Evolutionary conservation across 2,329 filamentous ascomycete species (phyloP).

Genomic region (Pseudogymnoascus sp.): DNA sequence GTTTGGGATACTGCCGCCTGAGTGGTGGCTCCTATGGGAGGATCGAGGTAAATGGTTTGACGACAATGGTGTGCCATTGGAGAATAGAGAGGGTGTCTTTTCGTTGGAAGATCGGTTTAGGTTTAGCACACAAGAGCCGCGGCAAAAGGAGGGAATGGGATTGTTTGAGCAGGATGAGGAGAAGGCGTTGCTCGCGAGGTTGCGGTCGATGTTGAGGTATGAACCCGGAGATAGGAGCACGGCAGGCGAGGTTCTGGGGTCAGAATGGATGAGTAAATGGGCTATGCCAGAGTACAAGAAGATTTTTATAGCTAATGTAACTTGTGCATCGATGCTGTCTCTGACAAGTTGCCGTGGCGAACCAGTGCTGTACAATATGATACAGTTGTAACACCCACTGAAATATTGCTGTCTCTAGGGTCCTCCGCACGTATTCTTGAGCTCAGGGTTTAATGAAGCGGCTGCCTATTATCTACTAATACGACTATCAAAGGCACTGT

Average conservation of each 20-base stretch:
- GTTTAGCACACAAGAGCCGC: not conserved
- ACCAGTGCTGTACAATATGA: no score
- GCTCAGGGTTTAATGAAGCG: not conserved
- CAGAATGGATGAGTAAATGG: slow-evolving; percentile 10
- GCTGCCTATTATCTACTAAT: not conserved
- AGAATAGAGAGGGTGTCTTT: not conserved
- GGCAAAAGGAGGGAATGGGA: not conserved
- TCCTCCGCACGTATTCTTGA: no score
- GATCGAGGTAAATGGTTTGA: slow-evolving; percentile 7
- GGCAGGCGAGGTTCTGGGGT: not conserved
- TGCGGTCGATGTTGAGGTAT: slow-evolving; percentile 12
- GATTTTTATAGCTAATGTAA: not conserved
- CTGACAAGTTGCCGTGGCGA: no score
- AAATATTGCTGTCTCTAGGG: no score
- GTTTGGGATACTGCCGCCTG: slow-evolving; percentile 16
- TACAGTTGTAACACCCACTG: no score
- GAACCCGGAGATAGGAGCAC: not conserved
- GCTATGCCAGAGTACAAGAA: not conserved
- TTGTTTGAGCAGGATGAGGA: slow-evolving; percentile 8
- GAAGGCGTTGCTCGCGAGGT: slow-evolving; percentile 5
- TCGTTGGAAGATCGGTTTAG: not conserved
- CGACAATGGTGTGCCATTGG: slow-evolving; percentile 10
- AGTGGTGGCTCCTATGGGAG: slow-evolving; percentile 16
- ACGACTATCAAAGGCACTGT: slow-evolving; percentile 14
- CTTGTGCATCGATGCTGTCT: no score